These are phyloP conservation scores for Amanita pseudoporphyria DNA, from an alignment of 768 basidiomycete genomes.

Conservation along the genomic window DNA sequence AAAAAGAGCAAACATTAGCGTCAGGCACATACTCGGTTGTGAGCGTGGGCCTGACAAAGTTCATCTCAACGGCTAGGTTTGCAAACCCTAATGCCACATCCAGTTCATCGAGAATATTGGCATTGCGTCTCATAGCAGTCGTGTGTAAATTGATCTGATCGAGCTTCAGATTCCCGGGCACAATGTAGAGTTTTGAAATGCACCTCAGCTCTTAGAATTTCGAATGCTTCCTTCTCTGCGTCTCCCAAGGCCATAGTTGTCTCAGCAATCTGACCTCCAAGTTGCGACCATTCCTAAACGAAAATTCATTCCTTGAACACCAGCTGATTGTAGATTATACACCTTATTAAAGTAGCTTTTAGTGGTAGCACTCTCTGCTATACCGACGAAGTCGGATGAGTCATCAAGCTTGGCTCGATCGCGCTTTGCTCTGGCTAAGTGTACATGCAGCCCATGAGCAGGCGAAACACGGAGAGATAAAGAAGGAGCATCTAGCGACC, in stretches of 20 bases:
- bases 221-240: slow-evolving; percentile 70
- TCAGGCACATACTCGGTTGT: slow-evolving; percentile 49
- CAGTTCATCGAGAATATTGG: slow-evolving; percentile 75
- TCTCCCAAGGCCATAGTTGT: slow-evolving; percentile 38
- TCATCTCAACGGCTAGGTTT: slow-evolving; percentile 66
- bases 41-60: slow-evolving; percentile 63
- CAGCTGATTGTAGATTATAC: slow-evolving; percentile 8
- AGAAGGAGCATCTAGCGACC: slow-evolving; percentile 51
- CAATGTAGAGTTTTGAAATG: not conserved
- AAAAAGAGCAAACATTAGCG: not conserved
- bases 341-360: slow-evolving; percentile 63
- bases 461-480: slow-evolving; percentile 62
- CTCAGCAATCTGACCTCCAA: slow-evolving; percentile 61
- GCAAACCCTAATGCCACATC: slow-evolving; percentile 82
- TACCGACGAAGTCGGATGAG: slow-evolving; percentile 41
- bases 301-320: not conserved
- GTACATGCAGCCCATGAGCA: slow-evolving; percentile 67
- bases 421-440: slow-evolving; percentile 54
- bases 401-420: slow-evolving; percentile 41
- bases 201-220: slow-evolving; percentile 58
- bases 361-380: slow-evolving; percentile 58
- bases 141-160: slow-evolving; percentile 54
- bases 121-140: slow-evolving; percentile 55
- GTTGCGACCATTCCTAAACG: slow-evolving; percentile 59
- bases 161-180: not conserved